phyloP scores from a whole-genome alignment of 1,139 yeast species.

The Lodderomyces margitis region DNA sequence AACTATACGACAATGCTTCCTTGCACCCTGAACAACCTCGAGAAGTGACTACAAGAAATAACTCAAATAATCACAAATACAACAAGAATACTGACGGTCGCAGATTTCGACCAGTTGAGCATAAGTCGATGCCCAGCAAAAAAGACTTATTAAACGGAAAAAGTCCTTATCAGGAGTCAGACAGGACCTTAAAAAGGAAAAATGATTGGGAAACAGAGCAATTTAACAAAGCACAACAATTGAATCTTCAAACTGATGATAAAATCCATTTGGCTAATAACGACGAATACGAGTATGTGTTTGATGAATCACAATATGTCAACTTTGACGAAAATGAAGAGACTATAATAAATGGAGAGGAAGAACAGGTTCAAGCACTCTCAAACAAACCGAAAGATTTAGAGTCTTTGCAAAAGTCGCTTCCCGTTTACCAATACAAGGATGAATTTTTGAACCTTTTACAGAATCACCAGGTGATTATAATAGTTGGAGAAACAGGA shows the following conservation, averaged over 20 bases:
- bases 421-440: conserved; percentile 76
- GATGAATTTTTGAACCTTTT: conserved; percentile 64
- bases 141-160: conserved; percentile 39
- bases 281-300: conserved; percentile 72
- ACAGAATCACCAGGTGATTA: conserved; percentile 64
- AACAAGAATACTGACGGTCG: too few relatives aligned
- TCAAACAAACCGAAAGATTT: conserved; percentile 29
- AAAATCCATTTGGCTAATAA: conserved; percentile 44
- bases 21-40: not conserved
- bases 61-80: not conserved
- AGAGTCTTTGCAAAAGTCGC: conserved; percentile 52
- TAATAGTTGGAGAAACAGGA: conserved; percentile 96
- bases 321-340: conserved; percentile 55
- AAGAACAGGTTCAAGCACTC: conserved; percentile 16
- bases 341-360: conserved; percentile 23
- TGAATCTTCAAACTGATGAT: conserved; percentile 35
- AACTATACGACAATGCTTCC: not conserved
- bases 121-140: conserved; percentile 21
- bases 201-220: conserved; percentile 64
- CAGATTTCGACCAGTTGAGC: not conserved
- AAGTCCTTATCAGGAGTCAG: conserved; percentile 4
- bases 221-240: conserved; percentile 44
- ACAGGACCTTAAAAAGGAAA: conserved; percentile 23
- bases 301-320: conserved; percentile 74
- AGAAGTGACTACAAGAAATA: not conserved